phyloP scores from a whole-genome alignment of 768 basidiomycete species.

The Termitomyces sp. region DNA sequence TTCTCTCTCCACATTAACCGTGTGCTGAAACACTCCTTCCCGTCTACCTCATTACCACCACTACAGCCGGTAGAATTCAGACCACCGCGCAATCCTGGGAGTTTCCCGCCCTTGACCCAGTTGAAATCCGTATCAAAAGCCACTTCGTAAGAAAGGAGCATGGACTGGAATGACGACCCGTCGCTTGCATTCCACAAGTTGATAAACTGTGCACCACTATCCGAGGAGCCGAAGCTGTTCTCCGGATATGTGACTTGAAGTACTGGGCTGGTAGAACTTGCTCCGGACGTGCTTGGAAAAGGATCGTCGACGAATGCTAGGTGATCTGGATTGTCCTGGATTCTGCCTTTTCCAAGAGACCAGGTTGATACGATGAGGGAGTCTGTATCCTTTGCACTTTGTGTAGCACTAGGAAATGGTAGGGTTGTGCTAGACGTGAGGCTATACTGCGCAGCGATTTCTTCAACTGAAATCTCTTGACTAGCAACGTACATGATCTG shows the following conservation, averaged over 20 bases:
- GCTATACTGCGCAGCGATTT: conserved; percentile 44
- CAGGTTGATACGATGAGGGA: conserved; percentile 49
- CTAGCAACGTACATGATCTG: conserved; percentile 17
- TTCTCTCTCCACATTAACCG: conserved; percentile 71
- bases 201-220: conserved; percentile 64
- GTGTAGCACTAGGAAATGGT: conserved; percentile 61
- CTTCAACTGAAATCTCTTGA: conserved; percentile 24
- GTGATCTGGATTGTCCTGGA: conserved; percentile 52
- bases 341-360: conserved; percentile 53
- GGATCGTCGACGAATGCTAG: conserved; percentile 64
- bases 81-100: conserved; percentile 73
- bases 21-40: conserved; percentile 66
- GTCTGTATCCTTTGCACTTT: conserved; percentile 42
- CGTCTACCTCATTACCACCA: conserved; percentile 60
- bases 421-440: conserved; percentile 57
- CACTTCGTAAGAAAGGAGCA: conserved; percentile 71
- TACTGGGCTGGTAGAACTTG: conserved; percentile 33
- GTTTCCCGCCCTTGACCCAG: conserved; percentile 73
- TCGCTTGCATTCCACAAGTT: conserved; percentile 62
- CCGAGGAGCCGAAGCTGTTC: conserved; percentile 52
- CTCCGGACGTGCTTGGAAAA: conserved; percentile 41
- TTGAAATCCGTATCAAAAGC: conserved; percentile 62
- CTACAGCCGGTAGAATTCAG: conserved; percentile 57
- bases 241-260: conserved; percentile 61
- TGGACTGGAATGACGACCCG: conserved; percentile 51